Evolutionary conservation across 306 rosid species (phyloP), one percentile per base, ranked within the genome.

Genomic region (Prunus kanzakura): DNA sequence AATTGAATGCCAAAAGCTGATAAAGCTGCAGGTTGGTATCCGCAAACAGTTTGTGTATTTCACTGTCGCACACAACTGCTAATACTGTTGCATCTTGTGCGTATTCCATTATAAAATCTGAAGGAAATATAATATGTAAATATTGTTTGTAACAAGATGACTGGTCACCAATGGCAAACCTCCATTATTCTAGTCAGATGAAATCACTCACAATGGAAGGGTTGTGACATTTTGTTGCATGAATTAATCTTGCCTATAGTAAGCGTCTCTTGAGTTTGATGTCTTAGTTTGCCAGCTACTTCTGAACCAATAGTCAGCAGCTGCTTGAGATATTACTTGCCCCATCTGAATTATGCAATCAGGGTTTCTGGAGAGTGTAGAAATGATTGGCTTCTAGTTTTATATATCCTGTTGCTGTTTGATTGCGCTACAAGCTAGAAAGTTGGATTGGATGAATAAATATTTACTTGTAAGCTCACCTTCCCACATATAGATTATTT

Each of bases 1-100:
- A 89, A 79, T 80, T 95, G 75, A 89, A 92, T 63, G 87, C 92
- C 60, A 63, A 86, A 83, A 90, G 88, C 87, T 95, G 87, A 90
- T 76, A 32, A 41, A 63, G 25, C 69, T 73, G 57, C 38, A 60
- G 32, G 75, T 76, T 32, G 12, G 52, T 54, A 70, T 30, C 63
- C 52, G 74, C 57, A 60, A 60, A 25, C 56, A 73, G 16, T 38
- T 52, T 52, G 6, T 54, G 30, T 20, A 67, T 20, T 20, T 67
- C 65, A 22, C 57, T 38, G 43, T 38, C 9, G 43, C 69, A 78
- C 11, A 47, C 43, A 68, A 68, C 14, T 7, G 58, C 41, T 68
- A 20, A 46, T 47, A 14, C 15, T 46, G 20, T 19, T 63, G 41
- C 57, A 0, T 67, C 56, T 46, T 20, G 22, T 22, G 46, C 72